Evolutionary conservation across 2,329 filamentous ascomycete species (phyloP), one percentile per base, ranked within the genome.

Genomic region (Plectosphaerella plurivora): DNA sequence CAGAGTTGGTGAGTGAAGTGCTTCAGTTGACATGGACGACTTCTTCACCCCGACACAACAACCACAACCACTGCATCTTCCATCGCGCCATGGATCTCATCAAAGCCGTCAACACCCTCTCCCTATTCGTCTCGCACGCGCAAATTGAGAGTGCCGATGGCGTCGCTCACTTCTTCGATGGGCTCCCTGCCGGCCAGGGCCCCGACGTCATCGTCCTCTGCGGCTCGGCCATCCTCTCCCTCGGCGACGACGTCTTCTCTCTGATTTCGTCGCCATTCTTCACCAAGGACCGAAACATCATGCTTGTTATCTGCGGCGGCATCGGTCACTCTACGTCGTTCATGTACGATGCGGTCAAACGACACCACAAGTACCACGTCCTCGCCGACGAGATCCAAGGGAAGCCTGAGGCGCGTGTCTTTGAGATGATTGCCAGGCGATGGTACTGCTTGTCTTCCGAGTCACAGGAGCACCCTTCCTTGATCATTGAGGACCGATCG

Each of bases 251-350:
- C 5, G 51, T 57, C 8, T 53, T 55, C 16, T 44, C 51, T 6
- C 39, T 49, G 5, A 20, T 56, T 2, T 22, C 37, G 5, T 33
- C 28, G 6, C 20, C 18, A 2, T 11, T 16, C 16, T 7, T 5
- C 14, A 56, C 49, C 16, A 28, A 45, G 8, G 50, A 37, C 3
- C 53, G 49, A 41, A 55, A 53, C 18, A 42, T 49, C 2, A 47
- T 55, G 3, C 53, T 76, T 3, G 67, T 76, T 1, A 60, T 75
- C 1, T 74, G 71, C 45, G 74, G 73, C 16, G 73, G 74, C 9
- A 69, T 73, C 20, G 73, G 73, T 3, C 73, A 77, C 55, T 74
- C 72, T 1, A 77, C 73, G 5, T 53, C 63, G 12, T 65, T 68
- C 15, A 63, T 77, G 5, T 75, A 74, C 54, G 63, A 69, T 4